Base-by-base conservation (phyloP, 164 flowering plant species). In the Vitis labrusca region DNA sequence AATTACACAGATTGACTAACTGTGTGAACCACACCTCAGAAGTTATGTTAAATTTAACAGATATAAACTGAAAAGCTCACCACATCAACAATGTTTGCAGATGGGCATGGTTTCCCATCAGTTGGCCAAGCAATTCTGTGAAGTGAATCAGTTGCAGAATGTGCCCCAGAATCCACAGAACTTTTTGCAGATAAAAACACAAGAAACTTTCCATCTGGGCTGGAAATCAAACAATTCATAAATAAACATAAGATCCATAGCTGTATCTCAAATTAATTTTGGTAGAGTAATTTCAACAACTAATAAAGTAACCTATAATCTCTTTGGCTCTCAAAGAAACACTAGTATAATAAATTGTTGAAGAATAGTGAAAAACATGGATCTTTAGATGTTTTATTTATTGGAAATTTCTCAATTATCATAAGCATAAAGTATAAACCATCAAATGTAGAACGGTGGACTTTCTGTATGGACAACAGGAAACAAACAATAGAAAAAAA, bases 171-270 rank as follows among this genome's bases (percentile, higher is more conserved):
- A 62, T 93, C 95, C 67, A 95, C 95, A 64, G 93, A 71, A 75
- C 81, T 78, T 80, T 83, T 88, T 69, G 93, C 86, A 71, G 98
- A 93, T 73, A 88, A 62, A 79, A 93, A 96, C 32, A 91, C 79
- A 50, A 95, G 97, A 70, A 69, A 81, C 77, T 86, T 87, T 59
- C 98, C 97, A 83, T 91, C 94, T 67, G 97, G 94, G 76, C 99
- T 94, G 94, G 17, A 68, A 67, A 70, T 54, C 10, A 54, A 16
- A 56, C 2, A 67, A 32, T 63, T 56, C 59, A 52, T 5, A 50
- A 37, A 69, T 9, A 27, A 56, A 8, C 19, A 74, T 19, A 8
- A 67, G 54, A n/a, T 12, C 4, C 54, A 44, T 44, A 58, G 66
- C 53, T 63, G 32, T 30, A n/a, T 30, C 30, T 27, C 30, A 60